These are phyloP conservation scores for Lodderomyces pseudojiufengensis DNA, from an alignment of 1,139 yeast species.

Conservation along the genomic window DNA sequence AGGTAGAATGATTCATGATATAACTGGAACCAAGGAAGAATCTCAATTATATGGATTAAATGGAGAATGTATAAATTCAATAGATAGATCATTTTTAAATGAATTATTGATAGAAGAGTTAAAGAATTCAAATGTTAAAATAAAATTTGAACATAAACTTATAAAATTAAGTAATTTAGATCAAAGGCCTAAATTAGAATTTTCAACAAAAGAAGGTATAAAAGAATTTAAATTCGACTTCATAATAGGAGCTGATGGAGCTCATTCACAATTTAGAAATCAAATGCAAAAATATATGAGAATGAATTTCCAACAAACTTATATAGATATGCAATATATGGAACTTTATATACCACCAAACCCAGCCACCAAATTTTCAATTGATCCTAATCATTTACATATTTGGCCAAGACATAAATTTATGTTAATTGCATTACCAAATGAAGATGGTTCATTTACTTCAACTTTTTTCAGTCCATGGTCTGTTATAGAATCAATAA, in stretches of 20 bases:
- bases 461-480: slow-evolving; percentile 88
- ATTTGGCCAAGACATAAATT: slow-evolving; percentile 88
- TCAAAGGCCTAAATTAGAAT: slow-evolving; percentile 10
- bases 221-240: slow-evolving; percentile 44
- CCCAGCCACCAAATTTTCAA: slow-evolving; percentile 31
- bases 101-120: slow-evolving; percentile 61
- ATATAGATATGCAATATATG: slow-evolving; percentile 79
- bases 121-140: slow-evolving; percentile 37
- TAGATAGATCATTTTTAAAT: slow-evolving; percentile 72
- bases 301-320: slow-evolving; percentile 72
- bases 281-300: slow-evolving; percentile 65
- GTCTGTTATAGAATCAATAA: slow-evolving; percentile 53
- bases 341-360: slow-evolving; percentile 72
- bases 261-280: slow-evolving; percentile 70
- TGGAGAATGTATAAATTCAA: slow-evolving; percentile 83
- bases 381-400: slow-evolving; percentile 78
- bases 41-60: slow-evolving; percentile 77
- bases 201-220: slow-evolving; percentile 18
- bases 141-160: slow-evolving; percentile 60
- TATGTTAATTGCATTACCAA: slow-evolving; percentile 90
- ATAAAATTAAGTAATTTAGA: slow-evolving; percentile 28
- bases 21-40: slow-evolving; percentile 54
- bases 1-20: slow-evolving; percentile 86
- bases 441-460: slow-evolving; percentile 81
- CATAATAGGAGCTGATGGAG: slow-evolving; percentile 83